These are phyloP conservation scores for Lentinula guzmanii DNA, from an alignment of 768 basidiomycete species.

Conservation along the genomic window DNA sequence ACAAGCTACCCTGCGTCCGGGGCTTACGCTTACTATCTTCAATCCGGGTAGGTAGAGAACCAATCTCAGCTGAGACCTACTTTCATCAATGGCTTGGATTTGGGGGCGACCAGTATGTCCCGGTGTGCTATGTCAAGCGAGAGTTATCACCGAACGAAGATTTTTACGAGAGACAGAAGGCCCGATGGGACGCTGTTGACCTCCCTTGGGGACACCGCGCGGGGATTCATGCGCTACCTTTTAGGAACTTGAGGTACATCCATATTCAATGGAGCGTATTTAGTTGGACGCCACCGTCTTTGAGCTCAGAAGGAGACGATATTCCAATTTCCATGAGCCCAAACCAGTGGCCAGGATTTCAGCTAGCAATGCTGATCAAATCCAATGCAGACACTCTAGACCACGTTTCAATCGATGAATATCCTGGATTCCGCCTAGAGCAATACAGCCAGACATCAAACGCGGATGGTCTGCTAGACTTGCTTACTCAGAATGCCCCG, in stretches of 20 bases:
- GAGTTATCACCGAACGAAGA: background rate
- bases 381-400: background rate
- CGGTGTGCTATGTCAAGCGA: background rate
- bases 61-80: background rate
- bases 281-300: background rate
- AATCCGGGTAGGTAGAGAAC: background rate
- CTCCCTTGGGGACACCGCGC: background rate
- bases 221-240: background rate
- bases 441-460: background rate
- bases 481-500: background rate
- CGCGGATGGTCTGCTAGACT: background rate
- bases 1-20: background rate
- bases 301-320: background rate
- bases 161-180: background rate
- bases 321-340: background rate
- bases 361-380: background rate
- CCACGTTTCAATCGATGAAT: background rate
- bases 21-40: background rate
- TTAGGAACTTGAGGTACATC: background rate
- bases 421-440: background rate
- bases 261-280: slow-evolving; percentile 1
- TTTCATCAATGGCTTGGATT: background rate
- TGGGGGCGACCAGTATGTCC: background rate
- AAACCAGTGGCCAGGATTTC: background rate
- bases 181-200: background rate